phyloP scores from a whole-genome alignment of 805 yeast species.

The Yamadazyma laniorum region DNA sequence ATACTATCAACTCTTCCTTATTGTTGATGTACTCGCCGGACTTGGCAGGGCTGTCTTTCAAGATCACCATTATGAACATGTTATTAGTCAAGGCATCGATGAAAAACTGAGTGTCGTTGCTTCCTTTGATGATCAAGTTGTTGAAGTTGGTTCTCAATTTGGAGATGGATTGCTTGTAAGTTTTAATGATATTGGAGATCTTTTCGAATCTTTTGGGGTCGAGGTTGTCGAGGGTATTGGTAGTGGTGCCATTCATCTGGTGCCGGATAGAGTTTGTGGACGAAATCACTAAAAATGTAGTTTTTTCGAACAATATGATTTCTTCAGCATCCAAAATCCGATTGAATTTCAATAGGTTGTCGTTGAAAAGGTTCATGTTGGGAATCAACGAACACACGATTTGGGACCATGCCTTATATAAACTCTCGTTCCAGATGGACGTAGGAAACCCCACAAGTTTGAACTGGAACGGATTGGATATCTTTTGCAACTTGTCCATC shows the following conservation, averaged over 20 bases:
- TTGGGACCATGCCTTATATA: conserved; percentile 95
- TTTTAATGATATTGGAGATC: conserved; percentile 88
- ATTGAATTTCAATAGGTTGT: conserved; percentile 70
- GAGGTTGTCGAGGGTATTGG: conserved; percentile 27
- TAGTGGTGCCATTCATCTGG: conserved; percentile 16
- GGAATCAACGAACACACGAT: conserved; percentile 95
- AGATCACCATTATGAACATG: conserved; percentile 59
- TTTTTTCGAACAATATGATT: conserved; percentile 86
- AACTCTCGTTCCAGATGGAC: conserved; percentile 94
- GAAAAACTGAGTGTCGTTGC: conserved; percentile 43
- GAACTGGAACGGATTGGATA: conserved; percentile 65
- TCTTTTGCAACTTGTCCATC: conserved; percentile 76
- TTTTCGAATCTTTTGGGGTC: conserved; percentile 95
- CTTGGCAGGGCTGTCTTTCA: conserved; percentile 38
- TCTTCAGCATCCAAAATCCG: conserved; percentile 79
- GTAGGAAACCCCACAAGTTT: conserved; percentile 85
- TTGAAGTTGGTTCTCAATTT: conserved; percentile 83
- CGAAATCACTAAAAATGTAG: conserved; percentile 83
- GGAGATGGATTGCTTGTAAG: conserved; percentile 88
- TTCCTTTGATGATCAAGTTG: conserved; percentile 68
- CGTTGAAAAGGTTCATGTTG: conserved; percentile 78
- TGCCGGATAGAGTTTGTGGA: conserved; percentile 47
- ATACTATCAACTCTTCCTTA: conserved; percentile 43
- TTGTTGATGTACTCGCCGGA: conserved; percentile 22
- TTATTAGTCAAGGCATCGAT: conserved; percentile 59